Evolutionary conservation across 352 stramenopile genomes (phyloP).

Genomic region (Phytophthora podocarpi): DNA sequence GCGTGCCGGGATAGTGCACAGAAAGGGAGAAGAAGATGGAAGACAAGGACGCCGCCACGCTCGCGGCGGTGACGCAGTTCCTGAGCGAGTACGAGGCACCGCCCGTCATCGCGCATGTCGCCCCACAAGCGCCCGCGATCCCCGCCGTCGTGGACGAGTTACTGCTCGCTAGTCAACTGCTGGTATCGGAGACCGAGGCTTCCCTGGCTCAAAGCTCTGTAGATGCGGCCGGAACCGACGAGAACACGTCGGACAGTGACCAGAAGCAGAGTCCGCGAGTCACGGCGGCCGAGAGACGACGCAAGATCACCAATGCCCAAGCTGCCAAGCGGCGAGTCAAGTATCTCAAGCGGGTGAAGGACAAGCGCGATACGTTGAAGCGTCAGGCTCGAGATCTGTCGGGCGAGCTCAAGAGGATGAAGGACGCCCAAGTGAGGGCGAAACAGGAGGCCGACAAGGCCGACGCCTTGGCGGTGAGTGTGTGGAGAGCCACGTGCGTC

Average conservation of each 20-base stretch:
- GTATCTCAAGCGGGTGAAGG: conserved; percentile 32
- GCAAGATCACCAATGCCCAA: conserved; percentile 32
- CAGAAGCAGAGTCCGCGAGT: background rate
- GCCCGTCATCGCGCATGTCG: background rate
- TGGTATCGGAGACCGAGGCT: conserved; percentile 24
- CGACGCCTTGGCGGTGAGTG: conserved; percentile 16
- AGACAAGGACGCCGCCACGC: conserved; percentile 29
- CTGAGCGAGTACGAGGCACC: conserved; percentile 29
- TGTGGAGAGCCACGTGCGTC: conserved; percentile 25
- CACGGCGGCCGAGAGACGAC: conserved; percentile 17
- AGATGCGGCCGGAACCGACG: too few relatives aligned
- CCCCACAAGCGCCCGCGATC: background rate
- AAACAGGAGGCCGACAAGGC: conserved; percentile 19
- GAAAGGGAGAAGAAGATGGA: conserved; percentile 19
- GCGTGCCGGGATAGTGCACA: too few relatives aligned
- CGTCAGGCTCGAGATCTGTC: conserved; percentile 7
- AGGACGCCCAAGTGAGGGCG: conserved; percentile 12
- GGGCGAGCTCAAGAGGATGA: conserved; percentile 5
- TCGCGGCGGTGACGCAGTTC: conserved; percentile 23
- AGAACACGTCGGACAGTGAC: conserved; percentile 1
- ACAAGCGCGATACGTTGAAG: conserved; percentile 25
- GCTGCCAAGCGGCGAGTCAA: conserved; percentile 30
- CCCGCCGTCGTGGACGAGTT: conserved; percentile 15
- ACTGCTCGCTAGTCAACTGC: conserved; percentile 19
- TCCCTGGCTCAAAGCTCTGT: conserved; percentile 19